Conservation (phyloP, 306 rosid species). For the Dryas drummondii region DNA sequence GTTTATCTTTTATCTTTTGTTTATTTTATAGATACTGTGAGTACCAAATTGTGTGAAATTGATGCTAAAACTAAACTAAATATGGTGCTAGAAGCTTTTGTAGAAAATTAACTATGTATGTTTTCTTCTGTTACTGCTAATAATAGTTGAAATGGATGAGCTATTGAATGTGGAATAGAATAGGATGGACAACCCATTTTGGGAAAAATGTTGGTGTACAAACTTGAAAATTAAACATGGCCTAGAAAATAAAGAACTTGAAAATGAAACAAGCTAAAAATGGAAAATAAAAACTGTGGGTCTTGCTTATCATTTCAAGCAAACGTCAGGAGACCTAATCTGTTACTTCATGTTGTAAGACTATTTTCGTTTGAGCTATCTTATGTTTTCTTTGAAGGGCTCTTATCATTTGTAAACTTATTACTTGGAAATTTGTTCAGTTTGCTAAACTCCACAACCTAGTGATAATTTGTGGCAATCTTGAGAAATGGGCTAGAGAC, state of each 20-base stretch:
- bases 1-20: neutral
- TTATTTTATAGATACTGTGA: neutral
- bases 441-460: neutral
- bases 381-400: neutral
- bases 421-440: neutral
- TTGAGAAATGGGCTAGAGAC: neutral
- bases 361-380: neutral
- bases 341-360: neutral
- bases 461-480: neutral
- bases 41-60: neutral
- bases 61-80: neutral
- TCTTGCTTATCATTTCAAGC: neutral
- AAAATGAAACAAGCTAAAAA: neutral
- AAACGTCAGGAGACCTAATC: neutral
- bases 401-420: neutral
- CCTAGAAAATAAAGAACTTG: neutral
- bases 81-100: neutral
- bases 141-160: neutral
- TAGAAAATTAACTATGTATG: neutral
- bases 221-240: neutral
- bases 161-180: neutral
- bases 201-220: neutral
- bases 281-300: neutral
- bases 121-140: neutral
- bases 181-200: neutral